A percentile compares a stretch with the other conserved stretches of the same genome.
Conservation (phyloP, 2,329 filamentous ascomycete genomes). For the Zasmidium angulare region DNA sequence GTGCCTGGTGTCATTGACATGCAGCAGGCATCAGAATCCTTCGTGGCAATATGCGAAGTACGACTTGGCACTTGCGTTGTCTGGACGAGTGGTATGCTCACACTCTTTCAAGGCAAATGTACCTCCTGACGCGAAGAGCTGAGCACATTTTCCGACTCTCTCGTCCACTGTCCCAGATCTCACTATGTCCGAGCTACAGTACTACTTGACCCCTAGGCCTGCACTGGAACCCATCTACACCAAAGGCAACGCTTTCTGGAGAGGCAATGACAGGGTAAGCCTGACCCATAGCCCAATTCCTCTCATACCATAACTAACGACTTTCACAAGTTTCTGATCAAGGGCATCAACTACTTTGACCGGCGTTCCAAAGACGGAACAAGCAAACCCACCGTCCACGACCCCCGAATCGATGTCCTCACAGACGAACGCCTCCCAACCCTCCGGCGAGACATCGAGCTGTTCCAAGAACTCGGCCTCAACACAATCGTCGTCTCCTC, state of each 20-base stretch:
- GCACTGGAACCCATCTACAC: conserved; percentile 4
- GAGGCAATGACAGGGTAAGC: conserved; percentile 1
- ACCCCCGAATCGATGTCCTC: conserved; percentile 13
- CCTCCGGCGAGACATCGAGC: conserved; percentile 19
- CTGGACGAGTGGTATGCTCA: no score
- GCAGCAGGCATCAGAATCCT: no score
- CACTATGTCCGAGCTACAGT: conserved; percentile 2
- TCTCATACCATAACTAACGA: not conserved
- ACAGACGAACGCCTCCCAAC: conserved; percentile 16
- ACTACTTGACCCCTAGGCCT: not conserved
- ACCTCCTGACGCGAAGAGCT: no score
- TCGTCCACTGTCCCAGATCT: not conserved
- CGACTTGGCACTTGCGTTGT: no score
- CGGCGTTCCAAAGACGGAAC: not conserved
- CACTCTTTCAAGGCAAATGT: no score
- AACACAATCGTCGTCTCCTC: conserved; percentile 20
- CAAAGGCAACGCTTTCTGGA: conserved; percentile 2
- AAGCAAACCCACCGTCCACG: not conserved
- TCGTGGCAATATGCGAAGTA: no score
- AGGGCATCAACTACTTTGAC: conserved; percentile 24
- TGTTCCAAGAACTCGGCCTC: conserved; percentile 19
- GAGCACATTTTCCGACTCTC: not conserved
- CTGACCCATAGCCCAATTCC: not conserved
- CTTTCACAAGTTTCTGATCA: conserved; percentile 22
- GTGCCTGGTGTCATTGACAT: no score